Percentiles rank a stretch among this genome's conserved stretches.
Evolutionary conservation across 208 protist genomes (phyloP).

Genomic region (Trypanosoma melophagium): DNA sequence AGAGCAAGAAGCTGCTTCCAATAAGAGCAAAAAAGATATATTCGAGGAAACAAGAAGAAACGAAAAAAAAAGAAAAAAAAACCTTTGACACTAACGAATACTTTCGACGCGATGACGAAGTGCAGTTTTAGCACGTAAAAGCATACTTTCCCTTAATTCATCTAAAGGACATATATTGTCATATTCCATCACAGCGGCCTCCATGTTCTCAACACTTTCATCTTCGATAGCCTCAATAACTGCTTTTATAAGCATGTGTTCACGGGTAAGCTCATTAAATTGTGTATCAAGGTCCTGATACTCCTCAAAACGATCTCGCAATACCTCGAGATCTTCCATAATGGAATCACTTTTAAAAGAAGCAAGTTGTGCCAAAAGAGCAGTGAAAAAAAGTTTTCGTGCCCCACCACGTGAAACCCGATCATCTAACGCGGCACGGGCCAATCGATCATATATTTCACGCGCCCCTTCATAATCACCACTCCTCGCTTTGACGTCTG

Average conservation of each 20-base stretch:
- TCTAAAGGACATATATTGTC: conserved; percentile 80
- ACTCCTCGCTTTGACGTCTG: conserved; percentile 57
- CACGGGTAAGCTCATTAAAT: conserved; percentile 80
- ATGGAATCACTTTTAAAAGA: conserved; percentile 54
- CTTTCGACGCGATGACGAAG: conserved; percentile 54
- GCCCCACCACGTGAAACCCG: conserved; percentile 61
- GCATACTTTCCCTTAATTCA: conserved; percentile 63
- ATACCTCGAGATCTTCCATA: conserved; percentile 57
- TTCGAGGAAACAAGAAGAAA: neutral
- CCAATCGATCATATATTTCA: conserved; percentile 73
- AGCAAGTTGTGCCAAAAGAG: conserved; percentile 74
- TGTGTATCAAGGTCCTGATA: conserved; percentile 87
- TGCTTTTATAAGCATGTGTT: conserved; percentile 84
- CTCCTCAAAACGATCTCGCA: conserved; percentile 80
- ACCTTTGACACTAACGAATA: conserved; percentile 38
- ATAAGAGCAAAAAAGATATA: neutral
- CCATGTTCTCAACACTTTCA: conserved; percentile 58
- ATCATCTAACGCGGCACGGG: conserved; percentile 73
- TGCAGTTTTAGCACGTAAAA: conserved; percentile 64
- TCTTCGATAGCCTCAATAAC: conserved; percentile 75
- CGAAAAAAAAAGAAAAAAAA: conserved; percentile 12
- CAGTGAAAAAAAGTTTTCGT: conserved; percentile 80
- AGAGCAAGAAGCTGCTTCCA: neutral
- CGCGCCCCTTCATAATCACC: conserved; percentile 68
- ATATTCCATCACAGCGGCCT: conserved; percentile 74